phyloP scores from a whole-genome alignment of 768 basidiomycete genomes.

The Fomitopsis serialis region DNA sequence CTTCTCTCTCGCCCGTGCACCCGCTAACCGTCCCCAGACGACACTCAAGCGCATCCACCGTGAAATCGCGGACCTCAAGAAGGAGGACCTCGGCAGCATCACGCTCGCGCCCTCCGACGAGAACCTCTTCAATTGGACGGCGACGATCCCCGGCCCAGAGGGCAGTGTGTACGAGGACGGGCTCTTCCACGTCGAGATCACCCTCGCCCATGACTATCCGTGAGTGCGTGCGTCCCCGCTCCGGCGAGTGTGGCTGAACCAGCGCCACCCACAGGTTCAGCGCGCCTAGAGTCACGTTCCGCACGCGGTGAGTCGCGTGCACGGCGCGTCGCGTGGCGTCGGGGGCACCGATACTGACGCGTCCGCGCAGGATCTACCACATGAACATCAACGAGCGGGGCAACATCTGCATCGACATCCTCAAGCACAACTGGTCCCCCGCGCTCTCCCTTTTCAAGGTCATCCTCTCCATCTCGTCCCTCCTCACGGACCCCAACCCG shows the following conservation, averaged over 20 bases:
- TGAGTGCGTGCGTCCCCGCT: slow-evolving; percentile 29
- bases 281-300: slow-evolving; percentile 71
- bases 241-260: slow-evolving; percentile 1
- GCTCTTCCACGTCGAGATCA: slow-evolving; percentile 62
- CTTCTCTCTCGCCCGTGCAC: background rate
- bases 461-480: slow-evolving; percentile 86
- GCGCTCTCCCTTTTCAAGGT: slow-evolving; percentile 93
- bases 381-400: slow-evolving; percentile 86
- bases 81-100: slow-evolving; percentile 77
- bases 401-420: slow-evolving; percentile 81
- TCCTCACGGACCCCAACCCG: slow-evolving; percentile 93
- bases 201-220: slow-evolving; percentile 75
- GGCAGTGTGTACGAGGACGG: slow-evolving; percentile 83
- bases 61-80: slow-evolving; percentile 75
- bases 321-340: background rate
- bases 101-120: slow-evolving; percentile 59
- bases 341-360: background rate
- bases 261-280: slow-evolving; percentile 57
- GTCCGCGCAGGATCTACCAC: slow-evolving; percentile 64
- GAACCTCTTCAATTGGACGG: slow-evolving; percentile 69
- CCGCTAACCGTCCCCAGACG: slow-evolving; percentile 30
- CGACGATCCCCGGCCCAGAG: slow-evolving; percentile 75
- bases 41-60: slow-evolving; percentile 81
- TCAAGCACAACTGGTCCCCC: slow-evolving; percentile 93
- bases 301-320: slow-evolving; percentile 49